Base-by-base conservation (phyloP, 345 rosid species). In the Lumnitzera littorea region DNA sequence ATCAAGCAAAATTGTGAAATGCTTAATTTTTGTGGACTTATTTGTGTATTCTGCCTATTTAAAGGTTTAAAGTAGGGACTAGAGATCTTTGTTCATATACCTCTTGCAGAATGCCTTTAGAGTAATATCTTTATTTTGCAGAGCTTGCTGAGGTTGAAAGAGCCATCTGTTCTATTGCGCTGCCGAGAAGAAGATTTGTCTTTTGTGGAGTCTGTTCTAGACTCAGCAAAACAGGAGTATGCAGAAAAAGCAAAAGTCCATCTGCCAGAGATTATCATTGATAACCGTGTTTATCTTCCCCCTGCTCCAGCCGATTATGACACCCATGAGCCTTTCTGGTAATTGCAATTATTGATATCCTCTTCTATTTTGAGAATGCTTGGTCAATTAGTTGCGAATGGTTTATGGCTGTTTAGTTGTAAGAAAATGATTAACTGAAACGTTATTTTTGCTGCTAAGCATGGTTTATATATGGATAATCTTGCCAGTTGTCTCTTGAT, bases 111-210 rank as follows among this genome's bases (percentile, higher is more conserved):
- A 6, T 36, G 43, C 43, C 7, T 6, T 36, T 9, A 36, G 43
- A 36, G 10, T 47, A 13, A 48, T 56, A 4, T 36, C 7, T 61
- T 52, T 50, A 12, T 50, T 46, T 64, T 72, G 12, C 76, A 95
- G 97, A 82, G 99, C 64, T 84, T 91, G 80, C 84, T 95, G 61
- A 86, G 99, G 66, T 71, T 91, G 75, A 91, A 86, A 76, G 99
- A 95, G 76, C 95, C 97, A 67, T 80, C 97, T 61, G 96, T 95
- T 55, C 77, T 95, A 62, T 67, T 95, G 55, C 97, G 96, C 46
- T 95, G 99, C 54, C 87, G 91, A 53, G 46, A 85, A 67, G 95
- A 86, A 20, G 99, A 95, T 62, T 64, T 72, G 65, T 36, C 72
- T 63, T 72, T 91, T 59, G 91, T 94, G 69, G 86, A 84, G 57